Evolutionary conservation across 2,329 filamentous ascomycete species (phyloP), one percentile per base, ranked within the genome.

Genomic region (Cytospora piceicola): DNA sequence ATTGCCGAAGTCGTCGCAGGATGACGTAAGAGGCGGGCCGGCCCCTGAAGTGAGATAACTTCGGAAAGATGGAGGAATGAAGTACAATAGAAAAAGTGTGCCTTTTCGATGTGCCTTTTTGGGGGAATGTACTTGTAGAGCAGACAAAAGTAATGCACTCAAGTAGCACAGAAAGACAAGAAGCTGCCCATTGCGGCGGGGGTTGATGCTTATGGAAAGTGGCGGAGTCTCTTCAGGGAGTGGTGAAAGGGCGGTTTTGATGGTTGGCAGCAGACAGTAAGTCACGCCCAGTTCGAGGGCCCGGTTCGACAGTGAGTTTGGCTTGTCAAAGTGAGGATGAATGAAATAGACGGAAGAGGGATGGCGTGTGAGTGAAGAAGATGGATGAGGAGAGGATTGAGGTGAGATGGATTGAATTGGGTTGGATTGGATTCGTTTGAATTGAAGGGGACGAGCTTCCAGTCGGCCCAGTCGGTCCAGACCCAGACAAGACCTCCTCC

Each of bases 1-100:
- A 30, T 6, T 58, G 55, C 32, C 14, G 34, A 30, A 30, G 52
- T 22, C 27, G 52, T 54, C 52, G 15, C 55, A 58, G 55, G 55
- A 24, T 58, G 34, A 49, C 46, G 46, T 49, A 49, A 49, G 46
- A 49, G n/a, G 46, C 22, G 46, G 34, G 46, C 46, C 22, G 34
- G 46, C 46, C 22, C 24, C 46, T 24, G 46, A 24, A 11, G n/a
- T 24, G 46, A 49, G 46, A 49, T 49, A 22, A 49, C n/a, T 49
- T 8, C n/a, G n/a, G n/a, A 8, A 9, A 22, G 46, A 49, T 12
- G 20, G 39, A 42, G 15, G 15, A 42, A 42, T 20, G 39, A 7
- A 34, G 7, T 34, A 17, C 39, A 42, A 9, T 20, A 42, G 20
- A 42, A 42, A 42, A 17, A n/a, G 39, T 11, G 39, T 42, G 39